Conservation (phyloP, 2,329 filamentous ascomycete genomes). For the Fusarium sp. region DNA sequence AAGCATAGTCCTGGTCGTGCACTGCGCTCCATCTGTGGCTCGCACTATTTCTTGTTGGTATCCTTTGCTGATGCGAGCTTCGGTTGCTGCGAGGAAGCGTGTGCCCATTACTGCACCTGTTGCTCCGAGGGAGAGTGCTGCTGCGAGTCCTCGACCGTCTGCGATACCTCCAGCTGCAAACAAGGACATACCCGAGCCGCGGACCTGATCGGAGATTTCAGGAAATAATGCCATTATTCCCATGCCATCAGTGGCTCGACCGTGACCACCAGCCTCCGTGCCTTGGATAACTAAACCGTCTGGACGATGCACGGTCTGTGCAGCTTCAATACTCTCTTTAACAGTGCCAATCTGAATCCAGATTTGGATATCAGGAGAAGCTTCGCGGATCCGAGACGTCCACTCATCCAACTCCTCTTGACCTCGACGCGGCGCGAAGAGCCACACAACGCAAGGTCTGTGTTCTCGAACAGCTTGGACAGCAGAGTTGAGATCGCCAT, state of each 20-base stretch:
- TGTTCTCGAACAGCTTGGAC: slow-evolving; percentile 49
- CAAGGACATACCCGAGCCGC: slow-evolving; percentile 55
- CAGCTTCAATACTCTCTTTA: slow-evolving; percentile 60
- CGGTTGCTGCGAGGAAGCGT: slow-evolving; percentile 67
- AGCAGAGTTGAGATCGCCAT: slow-evolving; percentile 54
- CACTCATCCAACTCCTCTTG: slow-evolving; percentile 58
- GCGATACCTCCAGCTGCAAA: slow-evolving; percentile 67
- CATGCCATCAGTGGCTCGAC: slow-evolving; percentile 58
- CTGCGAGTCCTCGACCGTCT: slow-evolving; percentile 64
- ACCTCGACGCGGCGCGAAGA: slow-evolving; percentile 55
- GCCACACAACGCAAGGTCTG: slow-evolving; percentile 59
- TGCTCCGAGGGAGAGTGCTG: slow-evolving; percentile 65
- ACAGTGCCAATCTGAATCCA: slow-evolving; percentile 68
- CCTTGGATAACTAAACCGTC: slow-evolving; percentile 68
- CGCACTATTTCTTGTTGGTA: slow-evolving; percentile 60
- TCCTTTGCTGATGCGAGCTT: slow-evolving; percentile 56
- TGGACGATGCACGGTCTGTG: slow-evolving; percentile 53
- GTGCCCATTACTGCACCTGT: slow-evolving; percentile 72
- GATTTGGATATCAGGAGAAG: slow-evolving; percentile 58
- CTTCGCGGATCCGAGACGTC: slow-evolving; percentile 58
- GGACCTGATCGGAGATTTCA: slow-evolving; percentile 60
- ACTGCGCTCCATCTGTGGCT: slow-evolving; percentile 56
- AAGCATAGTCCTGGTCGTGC: slow-evolving; percentile 58
- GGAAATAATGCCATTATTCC: slow-evolving; percentile 64
- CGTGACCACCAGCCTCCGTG: slow-evolving; percentile 67